These are phyloP conservation scores for Globisporangium echinulatum DNA, from an alignment of 352 stramenopile genomes.

Conservation along the genomic window DNA sequence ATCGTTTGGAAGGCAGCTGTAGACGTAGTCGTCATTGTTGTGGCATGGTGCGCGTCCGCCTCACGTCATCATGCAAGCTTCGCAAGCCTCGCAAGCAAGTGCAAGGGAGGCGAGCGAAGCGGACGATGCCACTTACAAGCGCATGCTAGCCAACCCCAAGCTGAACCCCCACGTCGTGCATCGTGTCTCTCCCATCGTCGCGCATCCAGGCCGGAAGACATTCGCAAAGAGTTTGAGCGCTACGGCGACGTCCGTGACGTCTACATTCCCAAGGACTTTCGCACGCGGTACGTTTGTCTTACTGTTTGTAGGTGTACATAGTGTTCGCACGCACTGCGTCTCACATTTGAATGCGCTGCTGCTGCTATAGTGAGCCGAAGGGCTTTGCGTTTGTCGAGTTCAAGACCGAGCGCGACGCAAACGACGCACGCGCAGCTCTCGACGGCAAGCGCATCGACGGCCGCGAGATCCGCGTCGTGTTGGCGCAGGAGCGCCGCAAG, in stretches of 20 bases:
- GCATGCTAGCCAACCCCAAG: background rate
- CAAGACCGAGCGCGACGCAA: constrained; percentile 86
- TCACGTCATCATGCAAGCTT: background rate
- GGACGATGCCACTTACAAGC: no score
- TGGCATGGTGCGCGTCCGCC: background rate
- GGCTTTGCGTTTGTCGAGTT: constrained; percentile 96
- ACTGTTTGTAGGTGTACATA: background rate
- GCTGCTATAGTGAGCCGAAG: constrained; percentile 76
- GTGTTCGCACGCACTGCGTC: background rate
- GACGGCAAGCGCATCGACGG: constrained; percentile 90
- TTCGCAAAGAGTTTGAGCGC: constrained; percentile 89
- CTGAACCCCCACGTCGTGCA: background rate
- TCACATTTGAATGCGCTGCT: background rate
- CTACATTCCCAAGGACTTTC: constrained; percentile 94
- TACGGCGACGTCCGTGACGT: constrained; percentile 94
- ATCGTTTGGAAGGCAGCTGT: no score
- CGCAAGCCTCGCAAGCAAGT: no score
- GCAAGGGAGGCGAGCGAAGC: no score
- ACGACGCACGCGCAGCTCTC: constrained; percentile 88
- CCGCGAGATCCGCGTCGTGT: constrained; percentile 92
- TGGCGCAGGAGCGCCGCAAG: constrained; percentile 95
- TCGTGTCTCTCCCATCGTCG: background rate
- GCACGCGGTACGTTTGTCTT: constrained; percentile 68
- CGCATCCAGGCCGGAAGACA: constrained; percentile 72
- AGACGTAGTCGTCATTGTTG: background rate